Percentiles rank a stretch among this genome's conserved stretches.
phyloP scores from a whole-genome alignment of 345 rosid species.

The Linum tenue region DNA sequence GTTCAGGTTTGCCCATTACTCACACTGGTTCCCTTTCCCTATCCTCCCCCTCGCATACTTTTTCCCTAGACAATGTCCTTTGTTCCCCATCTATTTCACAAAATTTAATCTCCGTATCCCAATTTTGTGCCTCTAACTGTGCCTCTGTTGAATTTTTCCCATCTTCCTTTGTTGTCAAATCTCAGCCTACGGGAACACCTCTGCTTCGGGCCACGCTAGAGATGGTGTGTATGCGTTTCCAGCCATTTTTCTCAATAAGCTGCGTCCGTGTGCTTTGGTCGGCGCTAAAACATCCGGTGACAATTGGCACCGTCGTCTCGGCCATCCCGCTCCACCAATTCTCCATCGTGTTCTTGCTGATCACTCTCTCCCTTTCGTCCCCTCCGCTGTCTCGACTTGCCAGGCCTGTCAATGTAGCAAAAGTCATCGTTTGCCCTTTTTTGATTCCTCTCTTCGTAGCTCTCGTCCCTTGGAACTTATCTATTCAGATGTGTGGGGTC shows the following conservation, averaged over 20 bases:
- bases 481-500: slow-evolving; percentile 10
- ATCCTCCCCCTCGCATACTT: not conserved
- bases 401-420: not conserved
- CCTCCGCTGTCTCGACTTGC: not conserved
- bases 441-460: not conserved
- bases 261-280: no score
- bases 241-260: not conserved
- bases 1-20: not conserved
- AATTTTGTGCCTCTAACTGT: not conserved
- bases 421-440: slow-evolving; percentile 2
- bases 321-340: not conserved
- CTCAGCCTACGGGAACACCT: not conserved
- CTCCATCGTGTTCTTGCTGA: not conserved
- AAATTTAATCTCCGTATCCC: not conserved
- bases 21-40: not conserved
- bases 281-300: not conserved
- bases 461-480: not conserved
- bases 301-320: not conserved
- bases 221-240: not conserved
- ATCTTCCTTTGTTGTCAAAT: not conserved
- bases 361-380: not conserved
- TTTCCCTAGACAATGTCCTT: not conserved
- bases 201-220: not conserved
- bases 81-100: not conserved
- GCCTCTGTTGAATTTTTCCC: not conserved